A percentile compares a stretch with the other conserved stretches of the same genome.
Evolutionary conservation across 2,329 filamentous ascomycete species (phyloP).

Genomic region (Microdochium paspali): DNA sequence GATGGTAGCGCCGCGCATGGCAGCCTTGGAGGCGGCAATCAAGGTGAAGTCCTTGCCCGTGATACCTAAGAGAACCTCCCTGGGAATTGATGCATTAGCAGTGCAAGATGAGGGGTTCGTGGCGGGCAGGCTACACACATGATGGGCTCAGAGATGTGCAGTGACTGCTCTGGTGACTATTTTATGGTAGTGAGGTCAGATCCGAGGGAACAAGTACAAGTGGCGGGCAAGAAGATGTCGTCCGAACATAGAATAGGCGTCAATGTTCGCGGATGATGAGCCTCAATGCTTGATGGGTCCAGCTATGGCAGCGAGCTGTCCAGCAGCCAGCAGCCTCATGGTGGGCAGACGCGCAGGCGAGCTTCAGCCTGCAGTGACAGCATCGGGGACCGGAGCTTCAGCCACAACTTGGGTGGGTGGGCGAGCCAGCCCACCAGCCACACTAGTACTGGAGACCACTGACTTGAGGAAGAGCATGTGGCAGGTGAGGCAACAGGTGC

Average conservation of each 20-base stretch:
- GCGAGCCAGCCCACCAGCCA: conserved; percentile 8
- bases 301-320: conserved; percentile 2
- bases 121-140: conserved; percentile 8
- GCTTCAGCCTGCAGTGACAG: conserved; percentile 28
- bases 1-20: conserved; percentile 94
- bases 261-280: conserved; percentile 1
- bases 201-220: background rate
- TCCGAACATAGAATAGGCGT: background rate
- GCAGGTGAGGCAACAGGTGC: no score
- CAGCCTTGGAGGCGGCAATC: conserved; percentile 93
- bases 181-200: no score
- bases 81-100: conserved; percentile 27
- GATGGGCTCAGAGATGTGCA: conserved; percentile 1
- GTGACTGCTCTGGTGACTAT: background rate
- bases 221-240: background rate
- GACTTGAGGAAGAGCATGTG: no score
- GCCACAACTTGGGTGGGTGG: conserved; percentile 1
- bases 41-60: conserved; percentile 99
- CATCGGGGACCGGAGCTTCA: conserved; percentile 7
- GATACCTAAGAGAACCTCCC: conserved; percentile 97
- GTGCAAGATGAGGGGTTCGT: conserved; percentile 3
- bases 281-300: background rate
- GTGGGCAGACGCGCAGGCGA: conserved; percentile 25
- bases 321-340: background rate
- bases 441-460: conserved; percentile 6